phyloP scores from a whole-genome alignment of 1,284 basidiomycete genomes.

The Puccinia polysora region DNA sequence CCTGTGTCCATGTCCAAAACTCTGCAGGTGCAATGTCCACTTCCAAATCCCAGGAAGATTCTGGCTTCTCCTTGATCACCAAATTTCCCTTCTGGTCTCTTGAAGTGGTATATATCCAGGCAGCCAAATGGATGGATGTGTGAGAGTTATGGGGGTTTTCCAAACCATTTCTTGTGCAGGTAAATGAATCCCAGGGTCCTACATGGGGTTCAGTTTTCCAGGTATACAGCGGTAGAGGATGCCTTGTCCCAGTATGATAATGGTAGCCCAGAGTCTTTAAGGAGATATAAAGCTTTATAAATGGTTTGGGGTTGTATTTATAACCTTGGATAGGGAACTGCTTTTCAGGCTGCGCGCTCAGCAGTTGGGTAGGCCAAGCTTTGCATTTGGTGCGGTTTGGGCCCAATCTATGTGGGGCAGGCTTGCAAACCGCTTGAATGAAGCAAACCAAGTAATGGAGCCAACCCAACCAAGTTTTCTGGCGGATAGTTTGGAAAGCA shows the following conservation, averaged over 20 bases:
- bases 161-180: neutral
- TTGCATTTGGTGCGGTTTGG: too few species aligned
- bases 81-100: neutral
- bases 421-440: too few species aligned
- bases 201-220: neutral
- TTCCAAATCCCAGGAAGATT: neutral
- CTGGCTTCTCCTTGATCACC: neutral
- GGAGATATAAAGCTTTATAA: neutral
- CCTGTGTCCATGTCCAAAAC: neutral
- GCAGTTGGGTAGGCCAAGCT: too few species aligned
- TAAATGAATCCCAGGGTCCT: neutral
- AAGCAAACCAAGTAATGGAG: too few species aligned
- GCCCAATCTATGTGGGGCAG: too few species aligned
- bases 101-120: neutral
- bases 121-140: neutral
- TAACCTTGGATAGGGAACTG: too few species aligned
- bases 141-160: neutral
- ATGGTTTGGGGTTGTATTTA: too few species aligned
- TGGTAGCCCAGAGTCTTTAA: neutral
- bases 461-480: too few species aligned
- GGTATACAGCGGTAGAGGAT: neutral
- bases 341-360: too few species aligned
- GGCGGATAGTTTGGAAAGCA: too few species aligned
- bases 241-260: neutral
- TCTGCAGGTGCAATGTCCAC: neutral